Conservation (phyloP, 2,329 filamentous ascomycete species). For the Ophiostoma sp. region DNA sequence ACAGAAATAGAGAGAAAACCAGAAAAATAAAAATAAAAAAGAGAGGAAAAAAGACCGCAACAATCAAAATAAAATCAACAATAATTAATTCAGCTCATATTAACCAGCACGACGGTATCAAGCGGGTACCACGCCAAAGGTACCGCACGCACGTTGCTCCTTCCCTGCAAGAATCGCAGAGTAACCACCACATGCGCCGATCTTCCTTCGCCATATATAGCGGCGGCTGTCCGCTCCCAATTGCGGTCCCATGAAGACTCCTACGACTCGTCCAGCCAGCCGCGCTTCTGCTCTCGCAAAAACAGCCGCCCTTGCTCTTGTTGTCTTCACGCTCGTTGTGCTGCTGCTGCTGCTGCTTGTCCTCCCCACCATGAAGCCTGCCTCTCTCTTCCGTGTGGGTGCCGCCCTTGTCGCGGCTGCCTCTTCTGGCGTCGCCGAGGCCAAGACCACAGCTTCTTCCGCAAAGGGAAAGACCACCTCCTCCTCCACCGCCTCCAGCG, state of each 20-base stretch:
- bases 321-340: conserved; percentile 18
- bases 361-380: conserved; percentile 17
- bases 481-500: background rate
- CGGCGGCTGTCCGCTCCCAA: conserved; percentile 12
- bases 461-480: background rate
- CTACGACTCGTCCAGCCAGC: background rate
- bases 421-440: conserved; percentile 3
- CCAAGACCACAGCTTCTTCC: background rate
- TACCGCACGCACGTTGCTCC: background rate
- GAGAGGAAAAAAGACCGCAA: background rate
- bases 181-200: background rate
- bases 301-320: conserved; percentile 10
- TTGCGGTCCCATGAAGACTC: background rate
- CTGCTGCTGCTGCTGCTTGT: conserved; percentile 20
- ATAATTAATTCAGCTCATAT: background rate
- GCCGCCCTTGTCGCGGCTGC: background rate
- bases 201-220: conserved; percentile 20
- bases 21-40: background rate
- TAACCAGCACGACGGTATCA: background rate
- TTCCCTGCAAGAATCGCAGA: background rate
- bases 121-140: background rate
- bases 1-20: background rate
- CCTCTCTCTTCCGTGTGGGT: background rate
- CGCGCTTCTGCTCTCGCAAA: background rate
- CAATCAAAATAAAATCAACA: background rate